A percentile compares a stretch with the other conserved stretches of the same genome.
Conservation (phyloP, 257 asterid genomes). For the Przewalskia tangutica region DNA sequence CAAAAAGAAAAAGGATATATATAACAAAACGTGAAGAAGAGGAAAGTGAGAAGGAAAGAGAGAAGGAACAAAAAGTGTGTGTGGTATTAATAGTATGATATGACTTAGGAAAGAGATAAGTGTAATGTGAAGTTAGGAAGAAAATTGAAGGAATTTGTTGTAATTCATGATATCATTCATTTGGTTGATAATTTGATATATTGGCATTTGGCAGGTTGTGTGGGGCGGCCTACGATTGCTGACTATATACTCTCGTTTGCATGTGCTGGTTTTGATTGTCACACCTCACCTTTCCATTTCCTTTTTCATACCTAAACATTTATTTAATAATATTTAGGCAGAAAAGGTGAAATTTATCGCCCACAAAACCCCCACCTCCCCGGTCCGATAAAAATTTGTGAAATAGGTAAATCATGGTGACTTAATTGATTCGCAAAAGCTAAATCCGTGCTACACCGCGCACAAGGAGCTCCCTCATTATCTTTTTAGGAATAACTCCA, state of each 20-base stretch:
- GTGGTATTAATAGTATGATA: neutral
- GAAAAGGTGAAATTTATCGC: too few species aligned
- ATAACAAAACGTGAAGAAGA: neutral
- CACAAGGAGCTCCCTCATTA: too few species aligned
- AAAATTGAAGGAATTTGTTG: neutral
- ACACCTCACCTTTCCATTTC: conserved; percentile 31
- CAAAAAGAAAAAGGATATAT: neutral
- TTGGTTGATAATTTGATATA: neutral
- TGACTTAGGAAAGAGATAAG: neutral
- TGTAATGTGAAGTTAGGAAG: neutral
- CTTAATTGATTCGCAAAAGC: too few species aligned
- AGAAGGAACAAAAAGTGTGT: neutral
- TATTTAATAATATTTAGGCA: too few species aligned
- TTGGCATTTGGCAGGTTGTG: too few species aligned
- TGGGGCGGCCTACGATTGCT: conserved; percentile 13
- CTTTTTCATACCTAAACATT: neutral
- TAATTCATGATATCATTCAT: conserved; percentile 21
- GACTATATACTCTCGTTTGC: conserved; percentile 40
- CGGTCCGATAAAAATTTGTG: too few species aligned
- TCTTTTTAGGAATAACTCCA: too few species aligned
- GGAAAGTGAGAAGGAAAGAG: neutral
- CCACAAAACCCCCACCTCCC: too few species aligned
- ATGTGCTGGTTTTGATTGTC: conserved; percentile 34
- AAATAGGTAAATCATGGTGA: too few species aligned
- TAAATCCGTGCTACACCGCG: too few species aligned